Evolutionary conservation across 1,139 yeast species (phyloP).

Genomic region (Entelexis paramagnoliae): DNA sequence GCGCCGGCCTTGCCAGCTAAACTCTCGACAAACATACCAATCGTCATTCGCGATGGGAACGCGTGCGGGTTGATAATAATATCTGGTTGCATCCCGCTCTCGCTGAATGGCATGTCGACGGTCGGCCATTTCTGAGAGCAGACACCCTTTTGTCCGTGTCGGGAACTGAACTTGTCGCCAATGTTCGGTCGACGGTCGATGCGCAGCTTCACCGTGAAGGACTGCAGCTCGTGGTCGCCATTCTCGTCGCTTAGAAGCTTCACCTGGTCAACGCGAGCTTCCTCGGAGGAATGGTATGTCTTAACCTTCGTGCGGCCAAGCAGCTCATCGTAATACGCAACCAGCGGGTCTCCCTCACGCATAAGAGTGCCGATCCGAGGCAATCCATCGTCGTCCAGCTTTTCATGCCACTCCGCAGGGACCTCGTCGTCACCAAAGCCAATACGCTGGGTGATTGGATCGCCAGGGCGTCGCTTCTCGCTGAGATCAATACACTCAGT

Average conservation of each 20-base stretch:
- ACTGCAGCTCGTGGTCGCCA: conserved; percentile 67
- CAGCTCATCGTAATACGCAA: conserved; percentile 86
- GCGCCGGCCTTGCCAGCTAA: conserved; percentile 98
- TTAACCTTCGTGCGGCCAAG: conserved; percentile 83
- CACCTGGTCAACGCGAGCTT: conserved; percentile 92
- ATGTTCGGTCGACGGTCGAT: conserved; percentile 85
- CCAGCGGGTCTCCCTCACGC: conserved; percentile 92
- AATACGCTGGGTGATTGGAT: conserved; percentile 86
- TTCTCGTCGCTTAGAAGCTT: conserved; percentile 79
- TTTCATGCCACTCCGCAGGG: conserved; percentile 84
- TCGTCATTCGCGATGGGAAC: conserved; percentile 99
- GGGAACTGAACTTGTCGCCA: conserved; percentile 96
- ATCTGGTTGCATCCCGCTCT: conserved; percentile 93
- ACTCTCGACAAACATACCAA: conserved; percentile 98
- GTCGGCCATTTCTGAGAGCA: conserved; percentile 98
- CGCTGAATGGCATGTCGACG: conserved; percentile 93
- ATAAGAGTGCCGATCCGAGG: conserved; percentile 82
- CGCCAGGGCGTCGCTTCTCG: conserved; percentile 75
- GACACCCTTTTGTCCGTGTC: conserved; percentile 99
- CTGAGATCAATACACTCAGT: conserved; percentile 82
- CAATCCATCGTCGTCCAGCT: conserved; percentile 84
- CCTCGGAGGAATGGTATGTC: conserved; percentile 88
- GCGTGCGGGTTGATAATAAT: conserved; percentile 97
- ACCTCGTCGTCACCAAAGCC: conserved; percentile 91
- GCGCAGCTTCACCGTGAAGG: conserved; percentile 78